Base-by-base conservation (phyloP, 495 filamentous ascomycete genomes). In the Cairneyella variabilis region DNA sequence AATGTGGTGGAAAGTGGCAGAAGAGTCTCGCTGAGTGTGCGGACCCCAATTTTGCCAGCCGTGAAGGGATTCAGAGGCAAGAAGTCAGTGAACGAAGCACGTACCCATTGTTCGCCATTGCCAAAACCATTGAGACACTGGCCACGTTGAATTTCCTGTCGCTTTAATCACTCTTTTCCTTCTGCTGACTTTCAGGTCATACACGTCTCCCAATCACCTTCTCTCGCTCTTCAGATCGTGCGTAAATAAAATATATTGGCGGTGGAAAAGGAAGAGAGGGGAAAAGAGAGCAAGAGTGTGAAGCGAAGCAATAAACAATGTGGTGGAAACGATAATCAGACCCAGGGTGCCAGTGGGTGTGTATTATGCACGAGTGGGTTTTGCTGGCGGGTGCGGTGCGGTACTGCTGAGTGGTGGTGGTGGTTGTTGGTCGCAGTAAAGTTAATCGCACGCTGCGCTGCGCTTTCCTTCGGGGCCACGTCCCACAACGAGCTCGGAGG, bases 61-160 rank as follows among this genome's bases (percentile, higher is more conserved):
- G n/a, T n/a, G n/a, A n/a, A n/a, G n/a, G n/a, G n/a, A n/a, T n/a
- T n/a, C n/a, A n/a, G n/a, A n/a, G n/a, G n/a, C n/a, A n/a, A n/a
- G n/a, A n/a, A n/a, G n/a, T n/a, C n/a, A n/a, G n/a, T n/a, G n/a
- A n/a, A n/a, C n/a, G n/a, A n/a, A n/a, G n/a, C 17, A 62, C 59
- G 22, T 59, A 62, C 56, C 60, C 60, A 53, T 56, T 59, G 27
- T 55, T 47, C 1, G 60, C 56, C 60, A 62, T 62, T 37, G 52
- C 56, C 48, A 53, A 26, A 49, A 59, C 56, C 60, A 56, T 62
- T 23, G 55, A 59, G 53, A 53, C 53, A 56, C 55, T 42, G 44
- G 14, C 25, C 6, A 36, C 18, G 27, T 52, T 17, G 32, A 37
- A 20, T 11, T 46, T 39, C 42, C 22, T 22, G 53, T 41, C 45